Conservation (phyloP, 116 monocot genomes). For the Trichopus zeylanicus region DNA sequence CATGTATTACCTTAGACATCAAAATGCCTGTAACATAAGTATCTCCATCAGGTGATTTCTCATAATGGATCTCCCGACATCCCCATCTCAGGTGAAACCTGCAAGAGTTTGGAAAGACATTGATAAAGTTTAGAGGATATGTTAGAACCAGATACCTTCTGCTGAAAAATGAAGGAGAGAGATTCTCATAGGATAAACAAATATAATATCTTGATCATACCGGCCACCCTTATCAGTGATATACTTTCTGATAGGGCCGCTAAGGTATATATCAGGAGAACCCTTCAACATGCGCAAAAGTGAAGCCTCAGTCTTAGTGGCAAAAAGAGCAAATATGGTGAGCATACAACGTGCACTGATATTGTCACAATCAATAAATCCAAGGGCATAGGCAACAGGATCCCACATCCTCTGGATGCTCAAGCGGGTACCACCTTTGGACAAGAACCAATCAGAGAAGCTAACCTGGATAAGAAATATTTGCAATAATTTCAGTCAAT, state of each 20-base stretch:
- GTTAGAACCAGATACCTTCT: not conserved
- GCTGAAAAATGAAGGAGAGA: no score
- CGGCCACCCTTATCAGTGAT: conserved; percentile 88
- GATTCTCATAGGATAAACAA: not conserved
- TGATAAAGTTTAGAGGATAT: not conserved
- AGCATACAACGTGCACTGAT: conserved; percentile 99
- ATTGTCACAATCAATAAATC: conserved; percentile 97
- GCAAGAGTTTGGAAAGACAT: conserved; percentile 7
- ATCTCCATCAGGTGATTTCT: conserved; percentile 52
- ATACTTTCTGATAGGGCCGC: conserved; percentile 93
- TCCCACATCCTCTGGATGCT: conserved; percentile 99
- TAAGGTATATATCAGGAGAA: conserved; percentile 89
- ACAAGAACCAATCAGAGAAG: conserved; percentile 96
- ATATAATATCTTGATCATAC: conserved; percentile 24
- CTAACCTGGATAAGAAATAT: conserved; percentile 47
- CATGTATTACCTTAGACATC: conserved; percentile 69
- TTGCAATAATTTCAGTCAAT: not conserved
- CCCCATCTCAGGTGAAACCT: conserved; percentile 99
- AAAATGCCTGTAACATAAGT: conserved; percentile 78
- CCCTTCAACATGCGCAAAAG: conserved; percentile 96
- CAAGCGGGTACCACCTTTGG: conserved; percentile 92
- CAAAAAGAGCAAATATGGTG: conserved; percentile 91
- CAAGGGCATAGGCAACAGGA: conserved; percentile 98
- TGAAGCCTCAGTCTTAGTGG: conserved; percentile 98
- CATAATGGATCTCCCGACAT: conserved; percentile 80